Base-by-base conservation (phyloP, 352 stramenopile species). In the Phytophthora sp. region DNA sequence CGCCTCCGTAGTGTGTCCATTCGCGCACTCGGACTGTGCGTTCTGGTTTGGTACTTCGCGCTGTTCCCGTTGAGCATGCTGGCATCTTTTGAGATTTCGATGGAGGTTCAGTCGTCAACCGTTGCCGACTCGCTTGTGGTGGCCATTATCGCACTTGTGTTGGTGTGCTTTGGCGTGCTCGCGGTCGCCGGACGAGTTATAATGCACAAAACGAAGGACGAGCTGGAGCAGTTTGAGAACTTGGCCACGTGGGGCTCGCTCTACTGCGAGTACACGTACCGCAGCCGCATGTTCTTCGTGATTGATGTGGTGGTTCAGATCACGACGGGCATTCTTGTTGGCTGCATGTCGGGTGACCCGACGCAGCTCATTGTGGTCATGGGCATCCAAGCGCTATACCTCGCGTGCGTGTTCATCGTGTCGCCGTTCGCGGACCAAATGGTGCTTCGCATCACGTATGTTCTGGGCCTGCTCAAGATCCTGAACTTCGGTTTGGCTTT, bases 11-110 rank as follows among this genome's bases (percentile, higher is more conserved):
- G 74, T 35, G 62, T 72, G 18, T 90, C 82, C 13, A 85, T 88
- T 20, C 80, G 79, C 6, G 58, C 83, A 4, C 80, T 92, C 0
- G 79, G 82, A 2, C 57, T 93, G 23, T 79, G 67, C 21, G 72
- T 91, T 32, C 61, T 93, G 28, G 53, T 91, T 20, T 89, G 79
- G 77, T 79, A 82, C 66, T 86, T 89, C 37, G 55, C 69, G 11
- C 52, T 91, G 6, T 89, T 81, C 21, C 84, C 84, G 18, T 55
- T 92, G 27, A 87, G 78, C 37, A 70, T 89, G 60, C 70, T 90
- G 46, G 64, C 71, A 13, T 76, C 78, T 17, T 91, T 87, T 52
- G 84, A 89, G 48, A 89, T 88, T 23, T 79, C 68, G 13, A 93
- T 91, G 82, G 77, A 89, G 62, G 68, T 82, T 11, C 56, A 80